These are phyloP conservation scores for Polychaeton citri DNA, from an alignment of 2,329 filamentous ascomycete genomes.

Conservation along the genomic window DNA sequence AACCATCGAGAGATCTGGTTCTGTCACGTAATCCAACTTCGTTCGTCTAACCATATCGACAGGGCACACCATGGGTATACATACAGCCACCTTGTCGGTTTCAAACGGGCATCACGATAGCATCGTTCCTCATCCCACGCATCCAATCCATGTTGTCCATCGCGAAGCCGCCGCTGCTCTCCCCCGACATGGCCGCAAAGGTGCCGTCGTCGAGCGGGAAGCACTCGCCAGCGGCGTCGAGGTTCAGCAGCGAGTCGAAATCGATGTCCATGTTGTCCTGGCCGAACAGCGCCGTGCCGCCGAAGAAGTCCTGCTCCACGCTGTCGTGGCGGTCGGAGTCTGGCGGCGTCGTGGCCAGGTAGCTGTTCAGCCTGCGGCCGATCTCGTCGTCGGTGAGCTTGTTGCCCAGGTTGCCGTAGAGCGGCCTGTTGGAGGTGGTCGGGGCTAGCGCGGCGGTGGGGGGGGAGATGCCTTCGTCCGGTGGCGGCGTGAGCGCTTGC, in stretches of 20 bases:
- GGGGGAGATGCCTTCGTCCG: conserved; percentile 8
- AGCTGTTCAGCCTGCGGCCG: conserved; percentile 32
- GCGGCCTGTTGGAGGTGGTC: neutral
- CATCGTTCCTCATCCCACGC: conserved; percentile 17
- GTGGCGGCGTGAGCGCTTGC: conserved; percentile 18
- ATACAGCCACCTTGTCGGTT: neutral
- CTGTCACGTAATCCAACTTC: no score
- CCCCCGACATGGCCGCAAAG: conserved; percentile 18
- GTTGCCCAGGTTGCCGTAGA: neutral
- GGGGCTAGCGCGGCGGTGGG: neutral
- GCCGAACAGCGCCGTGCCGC: neutral
- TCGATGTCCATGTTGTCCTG: conserved; percentile 12
- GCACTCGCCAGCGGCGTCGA: conserved; percentile 22
- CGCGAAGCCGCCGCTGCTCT: conserved; percentile 19
- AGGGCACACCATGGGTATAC: no score
- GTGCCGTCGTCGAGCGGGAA: conserved; percentile 20
- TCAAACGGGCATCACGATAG: neutral
- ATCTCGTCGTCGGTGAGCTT: conserved; percentile 32
- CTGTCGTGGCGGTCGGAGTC: conserved; percentile 20
- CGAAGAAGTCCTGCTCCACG: neutral
- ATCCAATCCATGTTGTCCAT: conserved; percentile 23
- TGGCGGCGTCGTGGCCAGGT: conserved; percentile 37
- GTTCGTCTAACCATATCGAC: no score
- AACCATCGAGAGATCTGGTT: no score
- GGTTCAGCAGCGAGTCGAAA: conserved; percentile 24